Base-by-base conservation (phyloP, 2,329 filamentous ascomycete species). In the Pseudogymnoascus sp. region DNA sequence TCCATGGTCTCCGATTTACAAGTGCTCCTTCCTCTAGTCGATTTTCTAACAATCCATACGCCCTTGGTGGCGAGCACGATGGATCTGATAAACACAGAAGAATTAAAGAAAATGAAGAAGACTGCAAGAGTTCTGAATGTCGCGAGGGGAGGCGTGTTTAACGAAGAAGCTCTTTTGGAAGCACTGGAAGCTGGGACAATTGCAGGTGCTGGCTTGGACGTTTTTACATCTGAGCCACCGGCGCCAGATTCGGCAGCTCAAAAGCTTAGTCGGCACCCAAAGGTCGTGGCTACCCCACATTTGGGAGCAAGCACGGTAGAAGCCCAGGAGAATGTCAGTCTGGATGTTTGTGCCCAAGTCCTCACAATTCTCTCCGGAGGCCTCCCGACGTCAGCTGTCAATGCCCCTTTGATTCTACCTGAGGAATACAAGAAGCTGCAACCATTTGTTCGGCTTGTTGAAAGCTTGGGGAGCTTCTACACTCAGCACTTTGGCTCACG, bases 281-380 rank as follows among this genome's bases (percentile, higher is more conserved):
- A 84, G 67, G 89, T 91, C 0, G 86, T 93, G 1, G 86, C 86
- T 1, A 93, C 90, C 6, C 90, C 90, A 1, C 90, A 95, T 73
- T 79, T 95, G 0, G 90, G 90, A 6, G 90, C 90, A 0, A 90
- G 86, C 0, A 95, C 90, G 0, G 82, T 89, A 36, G 90, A 95
- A 79, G 90, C 90, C 0, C 90, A 95, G 73, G 89, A 93, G 71
- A 93, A 92, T 66, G 90, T 93, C 3, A 90, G 87, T 1, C 83
- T 93, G 66, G 90, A 93, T 69, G 90, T 93, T 7, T 93, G 90
- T 74, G 86, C 87, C 36, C 90, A 95, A 75, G 88, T 93, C 11
- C 80, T 89, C 0, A 83, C 87, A 64, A 90, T 93, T 45, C 78
- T 95, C 2, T 79, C 80, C 0, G 90, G 90, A 2, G 87, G 88